These are phyloP conservation scores for Filobasidium uniguttulatum DNA, from an alignment of 1,284 basidiomycete species.

Conservation along the genomic window DNA sequence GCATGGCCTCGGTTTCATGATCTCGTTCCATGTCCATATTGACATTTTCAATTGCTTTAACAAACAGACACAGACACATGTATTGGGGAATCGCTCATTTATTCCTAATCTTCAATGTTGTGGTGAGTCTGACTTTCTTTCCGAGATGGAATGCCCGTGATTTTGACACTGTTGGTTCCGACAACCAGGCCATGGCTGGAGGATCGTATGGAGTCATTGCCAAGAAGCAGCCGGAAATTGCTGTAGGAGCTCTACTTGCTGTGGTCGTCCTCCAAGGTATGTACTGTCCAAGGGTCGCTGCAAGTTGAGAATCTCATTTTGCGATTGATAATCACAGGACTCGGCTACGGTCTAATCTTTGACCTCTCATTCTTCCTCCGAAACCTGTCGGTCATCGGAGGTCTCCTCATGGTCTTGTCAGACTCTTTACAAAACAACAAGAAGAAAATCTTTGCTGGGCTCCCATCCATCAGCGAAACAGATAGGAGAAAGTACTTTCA, in stretches of 20 bases:
- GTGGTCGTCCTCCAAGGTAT: constrained; percentile 81
- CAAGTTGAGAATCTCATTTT: background rate
- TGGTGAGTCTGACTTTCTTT: constrained; percentile 48
- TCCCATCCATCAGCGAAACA: constrained; percentile 80
- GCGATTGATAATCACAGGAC: constrained; percentile 34
- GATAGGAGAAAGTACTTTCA: constrained; percentile 99
- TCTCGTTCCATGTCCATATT: background rate
- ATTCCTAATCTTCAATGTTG: constrained; percentile 82
- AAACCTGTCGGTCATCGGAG: constrained; percentile 81
- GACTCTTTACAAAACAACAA: constrained; percentile 71
- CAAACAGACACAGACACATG: constrained; percentile 88
- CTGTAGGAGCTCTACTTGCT: constrained; percentile 72
- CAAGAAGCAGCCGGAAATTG: constrained; percentile 76
- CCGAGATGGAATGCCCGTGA: background rate
- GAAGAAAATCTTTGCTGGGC: constrained; percentile 79
- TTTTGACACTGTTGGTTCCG: background rate
- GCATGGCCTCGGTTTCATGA: background rate
- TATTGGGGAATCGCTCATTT: constrained; percentile 87
- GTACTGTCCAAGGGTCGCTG: background rate
- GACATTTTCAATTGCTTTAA: too few species aligned
- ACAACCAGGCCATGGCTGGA: constrained; percentile 63
- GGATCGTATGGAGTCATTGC: constrained; percentile 79
- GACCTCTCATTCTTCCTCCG: constrained; percentile 99
- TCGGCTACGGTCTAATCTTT: constrained; percentile 88
- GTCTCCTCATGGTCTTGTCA: constrained; percentile 93